Percentiles rank a stretch among this genome's conserved stretches.
Conservation (phyloP, 768 basidiomycete species). For the Amanita rubescens region DNA sequence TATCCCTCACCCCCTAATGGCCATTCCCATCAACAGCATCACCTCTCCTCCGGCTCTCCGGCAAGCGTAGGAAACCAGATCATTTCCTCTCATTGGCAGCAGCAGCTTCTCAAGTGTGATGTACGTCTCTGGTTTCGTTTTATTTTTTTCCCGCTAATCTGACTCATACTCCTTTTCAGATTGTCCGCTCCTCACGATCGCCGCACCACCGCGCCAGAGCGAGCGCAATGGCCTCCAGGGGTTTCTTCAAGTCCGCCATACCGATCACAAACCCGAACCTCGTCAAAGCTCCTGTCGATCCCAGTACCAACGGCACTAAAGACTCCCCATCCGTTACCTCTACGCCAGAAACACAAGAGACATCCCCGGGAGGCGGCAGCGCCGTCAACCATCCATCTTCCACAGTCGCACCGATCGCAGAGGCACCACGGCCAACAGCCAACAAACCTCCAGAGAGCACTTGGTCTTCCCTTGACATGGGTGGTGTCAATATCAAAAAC, state of each 20-base stretch:
- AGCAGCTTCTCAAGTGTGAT: constrained; percentile 89
- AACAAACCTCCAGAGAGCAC: constrained; percentile 63
- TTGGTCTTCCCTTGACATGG: constrained; percentile 94
- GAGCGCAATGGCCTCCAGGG: constrained; percentile 90
- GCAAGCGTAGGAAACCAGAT: constrained; percentile 48
- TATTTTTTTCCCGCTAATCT: constrained; percentile 18
- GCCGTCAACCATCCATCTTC: constrained; percentile 63
- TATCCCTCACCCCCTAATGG: constrained; percentile 76
- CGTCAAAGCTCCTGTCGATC: constrained; percentile 39
- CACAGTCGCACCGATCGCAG: constrained; percentile 65
- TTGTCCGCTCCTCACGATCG: constrained; percentile 77
- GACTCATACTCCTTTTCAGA: constrained; percentile 40
- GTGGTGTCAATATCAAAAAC: constrained; percentile 89
- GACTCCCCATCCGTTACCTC: constrained; percentile 21
- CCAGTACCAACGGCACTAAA: constrained; percentile 11
- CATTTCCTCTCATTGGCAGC: constrained; percentile 84
- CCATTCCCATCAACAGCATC: constrained; percentile 50
- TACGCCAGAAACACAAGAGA: constrained; percentile 13
- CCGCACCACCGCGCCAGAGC: constrained; percentile 93
- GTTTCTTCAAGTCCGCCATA: constrained; percentile 79
- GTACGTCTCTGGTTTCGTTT: constrained; percentile 43
- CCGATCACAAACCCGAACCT: constrained; percentile 88
- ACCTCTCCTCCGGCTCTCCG: constrained; percentile 52
- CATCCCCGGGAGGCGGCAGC: constrained; percentile 18
- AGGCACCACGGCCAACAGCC: constrained; percentile 57